Evolutionary conservation across 345 rosid genomes (phyloP).

Genomic region (Physaria fendleri): DNA sequence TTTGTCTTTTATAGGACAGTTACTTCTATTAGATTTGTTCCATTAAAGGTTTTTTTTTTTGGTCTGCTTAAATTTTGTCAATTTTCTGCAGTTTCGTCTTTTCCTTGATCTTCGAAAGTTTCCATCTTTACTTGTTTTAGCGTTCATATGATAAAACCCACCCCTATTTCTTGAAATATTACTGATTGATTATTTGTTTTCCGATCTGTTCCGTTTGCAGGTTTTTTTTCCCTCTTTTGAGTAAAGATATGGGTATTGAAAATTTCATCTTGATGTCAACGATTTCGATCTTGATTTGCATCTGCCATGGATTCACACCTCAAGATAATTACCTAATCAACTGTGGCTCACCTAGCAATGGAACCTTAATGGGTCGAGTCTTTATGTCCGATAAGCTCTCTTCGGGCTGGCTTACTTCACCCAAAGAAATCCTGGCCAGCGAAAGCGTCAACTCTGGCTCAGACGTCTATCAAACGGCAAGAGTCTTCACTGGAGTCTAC

Average conservation of each 20-base stretch:
- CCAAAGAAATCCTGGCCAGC: slow-evolving; percentile 41
- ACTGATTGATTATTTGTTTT: neutral
- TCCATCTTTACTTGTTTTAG: neutral
- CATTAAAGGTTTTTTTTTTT: neutral
- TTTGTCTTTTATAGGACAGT: slow-evolving; percentile 21
- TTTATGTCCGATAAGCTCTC: slow-evolving; percentile 62
- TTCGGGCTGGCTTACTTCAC: slow-evolving; percentile 51
- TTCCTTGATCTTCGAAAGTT: slow-evolving; percentile 1
- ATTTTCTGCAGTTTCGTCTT: neutral
- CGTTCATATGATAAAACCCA: neutral
- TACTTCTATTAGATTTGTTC: slow-evolving; percentile 18
- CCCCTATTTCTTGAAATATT: neutral
- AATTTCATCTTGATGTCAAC: slow-evolving; percentile 36
- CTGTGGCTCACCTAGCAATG: slow-evolving; percentile 68
- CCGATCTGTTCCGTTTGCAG: slow-evolving; percentile 8
- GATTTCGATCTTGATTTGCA: slow-evolving; percentile 37
- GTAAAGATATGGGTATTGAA: slow-evolving; percentile 37
- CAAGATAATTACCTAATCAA: slow-evolving; percentile 68
- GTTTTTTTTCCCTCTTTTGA: neutral
- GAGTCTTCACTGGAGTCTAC: slow-evolving; percentile 52
- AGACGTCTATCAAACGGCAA: slow-evolving; percentile 63
- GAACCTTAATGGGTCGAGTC: slow-evolving; percentile 45
- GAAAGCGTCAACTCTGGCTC: slow-evolving; percentile 26
- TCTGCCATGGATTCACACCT: slow-evolving; percentile 60
- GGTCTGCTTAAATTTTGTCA: neutral